Evolutionary conservation across 352 stramenopile genomes (phyloP), one percentile per base, ranked within the genome.

Genomic region (Globisporangium lucens): DNA sequence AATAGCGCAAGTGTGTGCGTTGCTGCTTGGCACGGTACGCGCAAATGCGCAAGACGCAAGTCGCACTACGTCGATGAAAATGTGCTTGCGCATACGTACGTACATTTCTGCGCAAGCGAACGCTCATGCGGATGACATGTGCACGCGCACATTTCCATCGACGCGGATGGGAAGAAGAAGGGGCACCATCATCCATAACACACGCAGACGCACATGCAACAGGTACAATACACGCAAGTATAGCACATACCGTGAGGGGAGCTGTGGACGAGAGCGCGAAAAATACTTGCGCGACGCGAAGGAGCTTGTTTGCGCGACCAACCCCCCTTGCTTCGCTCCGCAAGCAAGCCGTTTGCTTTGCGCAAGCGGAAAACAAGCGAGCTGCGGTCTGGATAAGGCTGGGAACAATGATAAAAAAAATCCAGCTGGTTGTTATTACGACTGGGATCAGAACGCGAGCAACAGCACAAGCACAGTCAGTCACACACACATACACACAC

Each of bases 361-460:
- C 33, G 33, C 56, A 61, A 61, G 56, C 56, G 33, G 20, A 46
- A 60, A 59, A 43, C 36, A 17, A 43, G 8, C 41, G 43, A 51
- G 43, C 55, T 43, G 33, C 56, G 24, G 12, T 61, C 56, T 38
- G 56, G 56, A 61, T 5, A 38, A 59, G 13, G 27, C 17, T 8
- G 43, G 56, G 4, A 33, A 4, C 47, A 61, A 33, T 33, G 30
- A 5, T 30, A 17, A 33, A 38, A 29, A 43, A 49, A 61, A 61
- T 61, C 56, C 56, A 61, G 56, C 56, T 41, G 36, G 55, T 22
- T 61, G 55, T 43, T 61, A 36, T 27, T 60, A 36, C 12, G 35
- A 35, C 10, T 61, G 29, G 55, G 55, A 61, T 61, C 55, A 61
- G 49, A 66, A 43, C 56, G 47, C 61, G 35, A 62, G 35, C 29